Base-by-base conservation (phyloP, 2,329 filamentous ascomycete species). In the Penicillium sclerotigenum region DNA sequence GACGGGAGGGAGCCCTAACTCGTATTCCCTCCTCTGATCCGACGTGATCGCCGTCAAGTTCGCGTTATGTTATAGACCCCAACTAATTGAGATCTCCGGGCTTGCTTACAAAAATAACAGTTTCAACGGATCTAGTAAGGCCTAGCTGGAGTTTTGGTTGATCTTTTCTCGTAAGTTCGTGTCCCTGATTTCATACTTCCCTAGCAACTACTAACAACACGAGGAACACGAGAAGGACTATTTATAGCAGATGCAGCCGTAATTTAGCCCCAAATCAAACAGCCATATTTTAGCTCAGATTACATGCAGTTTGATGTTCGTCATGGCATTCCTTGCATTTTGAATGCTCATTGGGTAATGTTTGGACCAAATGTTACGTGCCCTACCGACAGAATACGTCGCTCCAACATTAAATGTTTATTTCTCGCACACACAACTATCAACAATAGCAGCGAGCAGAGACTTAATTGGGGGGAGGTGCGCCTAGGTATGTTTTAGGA, bases 121-220 rank as follows among this genome's bases (percentile, higher is more conserved):
- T 5, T 11, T 48, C 10, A 10, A 28, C 34, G 14, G 11, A 13
- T 20, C n/a, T 16, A 24, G 6, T 11, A n/a, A 14, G 6, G 28
- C 29, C 28, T 42, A 41, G 7, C 37, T 42, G 14, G 20, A 24
- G 11, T 8, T 26, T 33, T n/a, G 16, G 26, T 22, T n/a, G 36
- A 41, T 42, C 36, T 18, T 40, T 18, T 31, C 37, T 42, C 47
- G 47, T 42, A 42, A 42, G 20, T 50, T 50, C 47, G 47, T 50
- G 47, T 42, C n/a, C 47, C 47, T 50, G 47, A 22, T 18, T 42
- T 33, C 20, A 50, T 50, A 42, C 26, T 50, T 24, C 20, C 20
- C 9, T 9, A 3, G 2, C 5, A 9, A 14, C 36, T 37, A 41
- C 20, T 50, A 22, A n/a, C 18, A 50, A 42, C 37, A 33, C 37